Base-by-base conservation (phyloP, 352 stramenopile species). In the Pythium scleroteichum region DNA sequence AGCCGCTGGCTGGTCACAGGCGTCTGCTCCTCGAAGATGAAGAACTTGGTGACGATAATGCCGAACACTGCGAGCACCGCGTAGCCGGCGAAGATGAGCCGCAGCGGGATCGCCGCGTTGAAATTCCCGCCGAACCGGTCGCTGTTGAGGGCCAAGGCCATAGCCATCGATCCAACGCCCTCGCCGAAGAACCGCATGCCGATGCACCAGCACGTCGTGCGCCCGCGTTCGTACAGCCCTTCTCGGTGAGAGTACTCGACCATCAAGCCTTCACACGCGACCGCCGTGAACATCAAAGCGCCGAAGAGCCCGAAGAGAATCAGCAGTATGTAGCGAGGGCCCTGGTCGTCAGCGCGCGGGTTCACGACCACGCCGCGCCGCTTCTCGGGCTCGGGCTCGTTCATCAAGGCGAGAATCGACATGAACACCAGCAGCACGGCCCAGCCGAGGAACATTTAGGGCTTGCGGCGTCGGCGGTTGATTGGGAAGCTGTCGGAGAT, bases 361-460 rank as follows among this genome's bases (percentile, higher is more conserved):
- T 44, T 35, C 10, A 35, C 38, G 17, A 44, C 38, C 7, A 17
- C 14, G 7, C 40, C 19, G 14, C 27, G 35, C 9, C 42, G 4
- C 3, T 42, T 47, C 19, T 16, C 13, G 3, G 50, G 42, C 12
- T 13, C 19, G 12, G 50, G 50, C 22, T 60, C 52, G 23, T 44
- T 20, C 56, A 69, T 65, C 44, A 52, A 39, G 2, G 60, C 48
- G 51, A 73, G 56, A 14, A 52, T 41, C 32, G 53, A 8, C 59
- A 73, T 62, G 33, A 69, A 62, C 3, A 59, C 9, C 22, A 46
- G 39, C 10, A 35, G 29, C 10, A 35, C 29, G 10, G 29, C 17
- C 58, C 52, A 71, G 19, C 68, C 68, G 53, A 75, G 68, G 38
- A 66, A 62, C 6, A 75, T 72, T 39, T 75, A 75, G 6, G 68